phyloP scores from a whole-genome alignment of 768 basidiomycete species.

The Amanita phalloides region DNA sequence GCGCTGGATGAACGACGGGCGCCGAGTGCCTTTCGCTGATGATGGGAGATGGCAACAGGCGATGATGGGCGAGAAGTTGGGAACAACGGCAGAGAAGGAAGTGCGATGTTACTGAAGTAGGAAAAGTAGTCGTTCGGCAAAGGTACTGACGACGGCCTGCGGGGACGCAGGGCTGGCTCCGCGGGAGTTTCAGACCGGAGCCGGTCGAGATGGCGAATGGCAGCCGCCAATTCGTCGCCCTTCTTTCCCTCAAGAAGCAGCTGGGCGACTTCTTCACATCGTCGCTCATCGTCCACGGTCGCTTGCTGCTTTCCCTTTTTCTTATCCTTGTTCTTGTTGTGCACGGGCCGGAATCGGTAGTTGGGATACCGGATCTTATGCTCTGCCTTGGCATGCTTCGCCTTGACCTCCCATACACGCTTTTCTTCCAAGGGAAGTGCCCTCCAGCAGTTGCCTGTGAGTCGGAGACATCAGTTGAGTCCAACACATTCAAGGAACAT shows the following conservation, averaged over 20 bases:
- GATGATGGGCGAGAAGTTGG: slow-evolving; percentile 31
- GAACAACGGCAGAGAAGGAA: slow-evolving; percentile 35
- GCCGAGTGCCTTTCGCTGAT: slow-evolving; percentile 28
- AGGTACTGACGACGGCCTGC: slow-evolving; percentile 56
- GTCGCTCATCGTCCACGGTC: slow-evolving; percentile 46
- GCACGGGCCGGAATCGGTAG: slow-evolving; percentile 46
- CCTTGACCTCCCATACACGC: slow-evolving; percentile 60
- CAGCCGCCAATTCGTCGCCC: slow-evolving; percentile 54
- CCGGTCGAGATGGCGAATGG: slow-evolving; percentile 43
- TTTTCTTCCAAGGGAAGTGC: slow-evolving; percentile 62
- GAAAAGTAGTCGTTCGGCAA: slow-evolving; percentile 28
- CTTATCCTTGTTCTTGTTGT: slow-evolving; percentile 38
- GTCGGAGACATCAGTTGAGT: background rate
- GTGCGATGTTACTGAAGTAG: slow-evolving; percentile 32
- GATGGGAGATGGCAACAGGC: slow-evolving; percentile 35
- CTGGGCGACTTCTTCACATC: slow-evolving; percentile 59
- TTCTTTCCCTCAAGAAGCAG: slow-evolving; percentile 60
- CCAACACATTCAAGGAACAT: slow-evolving; percentile 9
- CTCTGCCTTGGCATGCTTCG: slow-evolving; percentile 63
- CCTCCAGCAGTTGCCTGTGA: slow-evolving; percentile 67
- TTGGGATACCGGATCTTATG: slow-evolving; percentile 63
- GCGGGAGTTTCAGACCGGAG: slow-evolving; percentile 12
- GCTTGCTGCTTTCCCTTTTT: slow-evolving; percentile 24
- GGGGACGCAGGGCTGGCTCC: slow-evolving; percentile 24
- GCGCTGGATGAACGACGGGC: slow-evolving; percentile 42